Conservation (phyloP, 2,329 filamentous ascomycete species). For the Monascus ruber region DNA sequence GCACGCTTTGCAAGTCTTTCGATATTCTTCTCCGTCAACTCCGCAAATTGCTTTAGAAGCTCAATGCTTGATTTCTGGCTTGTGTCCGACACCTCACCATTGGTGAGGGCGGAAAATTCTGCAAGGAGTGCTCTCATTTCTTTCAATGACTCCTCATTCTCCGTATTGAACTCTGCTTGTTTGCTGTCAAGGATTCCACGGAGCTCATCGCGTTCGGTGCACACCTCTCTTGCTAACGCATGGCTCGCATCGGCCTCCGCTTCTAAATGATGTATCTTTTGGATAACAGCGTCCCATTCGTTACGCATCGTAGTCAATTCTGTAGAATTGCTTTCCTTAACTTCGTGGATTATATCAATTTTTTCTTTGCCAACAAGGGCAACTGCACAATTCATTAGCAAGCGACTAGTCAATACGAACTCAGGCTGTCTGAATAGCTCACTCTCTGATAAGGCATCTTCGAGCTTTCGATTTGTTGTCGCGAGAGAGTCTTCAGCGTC, state of each 20-base stretch:
- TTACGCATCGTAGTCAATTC: conserved; percentile 24
- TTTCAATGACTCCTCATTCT: conserved; percentile 29
- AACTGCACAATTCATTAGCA: conserved; percentile 10
- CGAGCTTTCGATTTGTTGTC: conserved; percentile 23
- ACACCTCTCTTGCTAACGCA: conserved; percentile 25
- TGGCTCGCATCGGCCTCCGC: conserved; percentile 29
- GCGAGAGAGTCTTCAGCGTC: conserved; percentile 27
- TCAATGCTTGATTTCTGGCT: conserved; percentile 27
- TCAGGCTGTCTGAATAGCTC: conserved; percentile 6
- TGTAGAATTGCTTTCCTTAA: conserved; percentile 23
- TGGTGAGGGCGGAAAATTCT: conserved; percentile 26
- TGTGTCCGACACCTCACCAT: conserved; percentile 18
- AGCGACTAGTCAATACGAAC: not conserved
- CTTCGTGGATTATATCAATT: conserved; percentile 24
- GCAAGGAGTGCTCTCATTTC: conserved; percentile 32
- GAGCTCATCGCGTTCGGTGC: conserved; percentile 28
- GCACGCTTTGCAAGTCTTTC: conserved; percentile 32
- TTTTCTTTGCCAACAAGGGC: conserved; percentile 27
- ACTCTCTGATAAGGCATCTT: conserved; percentile 26
- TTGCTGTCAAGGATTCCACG: conserved; percentile 28
- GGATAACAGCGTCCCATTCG: conserved; percentile 22
- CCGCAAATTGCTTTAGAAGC: conserved; percentile 35
- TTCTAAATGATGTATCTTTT: conserved; percentile 26
- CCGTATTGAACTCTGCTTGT: conserved; percentile 27
- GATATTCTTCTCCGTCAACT: conserved; percentile 45